A percentile compares a stretch with the other conserved stretches of the same genome.
phyloP scores from a whole-genome alignment of 139 green algal genomes.

The Picochlorum sp. region DNA sequence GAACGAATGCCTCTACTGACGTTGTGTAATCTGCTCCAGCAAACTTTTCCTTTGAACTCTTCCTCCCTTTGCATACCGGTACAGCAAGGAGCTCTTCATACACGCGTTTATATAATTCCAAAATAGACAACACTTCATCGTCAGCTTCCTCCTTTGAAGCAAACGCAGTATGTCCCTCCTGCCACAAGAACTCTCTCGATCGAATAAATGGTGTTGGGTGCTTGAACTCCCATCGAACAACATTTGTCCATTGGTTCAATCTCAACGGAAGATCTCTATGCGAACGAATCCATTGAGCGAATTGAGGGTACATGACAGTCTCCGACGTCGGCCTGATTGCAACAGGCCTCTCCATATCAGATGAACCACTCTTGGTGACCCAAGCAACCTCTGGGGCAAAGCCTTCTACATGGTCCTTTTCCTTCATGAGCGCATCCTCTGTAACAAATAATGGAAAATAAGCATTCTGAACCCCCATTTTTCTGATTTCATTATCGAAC shows the following conservation, averaged over 20 bases:
- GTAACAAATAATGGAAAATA: constrained; percentile 99
- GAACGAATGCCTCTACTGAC: constrained; percentile 95
- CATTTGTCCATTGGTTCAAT: constrained; percentile 99
- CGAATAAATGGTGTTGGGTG: constrained; percentile 99
- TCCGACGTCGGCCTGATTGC: constrained; percentile 95
- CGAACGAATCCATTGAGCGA: constrained; percentile 88
- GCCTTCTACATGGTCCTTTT: constrained; percentile 98
- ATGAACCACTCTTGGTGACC: constrained; percentile 84
- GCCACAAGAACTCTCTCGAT: constrained; percentile 90
- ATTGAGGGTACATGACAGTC: constrained; percentile 98
- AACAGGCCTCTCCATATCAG: constrained; percentile 89
- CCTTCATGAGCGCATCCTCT: constrained; percentile 84
- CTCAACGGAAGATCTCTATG: constrained; percentile 95
- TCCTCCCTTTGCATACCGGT: constrained; percentile 84
- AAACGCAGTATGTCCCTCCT: constrained; percentile 80
- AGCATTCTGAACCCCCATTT: constrained; percentile 88
- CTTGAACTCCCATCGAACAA: constrained; percentile 99
- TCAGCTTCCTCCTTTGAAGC: constrained; percentile 84
- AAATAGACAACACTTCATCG: constrained; percentile 84
- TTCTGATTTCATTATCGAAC: constrained; percentile 90
- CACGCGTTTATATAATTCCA: constrained; percentile 73
- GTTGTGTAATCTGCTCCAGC: constrained; percentile 92
- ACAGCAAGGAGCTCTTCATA: constrained; percentile 96
- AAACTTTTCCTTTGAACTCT: constrained; percentile 97
- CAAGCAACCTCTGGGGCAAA: constrained; percentile 85